Conservation (phyloP, 305 asterid species). For the Ilex paraguariensis region DNA sequence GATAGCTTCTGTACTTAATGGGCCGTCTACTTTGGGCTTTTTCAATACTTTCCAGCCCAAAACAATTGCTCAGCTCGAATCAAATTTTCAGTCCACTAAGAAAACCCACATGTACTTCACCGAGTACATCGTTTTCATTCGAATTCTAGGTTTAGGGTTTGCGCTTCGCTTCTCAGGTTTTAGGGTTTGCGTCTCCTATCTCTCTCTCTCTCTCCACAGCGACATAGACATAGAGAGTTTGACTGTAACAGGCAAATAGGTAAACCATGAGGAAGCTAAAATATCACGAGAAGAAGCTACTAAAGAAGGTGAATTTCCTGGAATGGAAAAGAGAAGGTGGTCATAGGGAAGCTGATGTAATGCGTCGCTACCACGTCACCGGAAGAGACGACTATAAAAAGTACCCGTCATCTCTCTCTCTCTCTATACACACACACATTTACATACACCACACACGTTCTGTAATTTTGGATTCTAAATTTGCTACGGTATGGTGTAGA, state of each 20-base stretch:
- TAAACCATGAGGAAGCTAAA: constrained; percentile 73
- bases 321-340: constrained; percentile 95
- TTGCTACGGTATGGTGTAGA: not conserved
- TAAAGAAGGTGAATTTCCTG: constrained; percentile 72
- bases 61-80: no score
- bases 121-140: no score
- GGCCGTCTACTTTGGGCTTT: no score
- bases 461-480: not conserved
- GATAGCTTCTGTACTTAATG: no score
- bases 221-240: no score
- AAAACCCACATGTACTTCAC: no score
- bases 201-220: not conserved
- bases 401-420: constrained; percentile 22
- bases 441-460: not conserved
- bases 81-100: no score
- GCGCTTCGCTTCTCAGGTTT: no score
- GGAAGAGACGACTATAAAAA: constrained; percentile 89
- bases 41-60: no score
- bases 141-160: no score
- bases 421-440: not conserved
- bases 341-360: constrained; percentile 67
- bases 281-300: constrained; percentile 71
- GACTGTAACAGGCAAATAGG: no score
- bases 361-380: constrained; percentile 77
- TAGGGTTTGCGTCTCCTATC: no score